Percentiles rank a stretch among this genome's conserved stretches.
These are phyloP conservation scores for Dendrobium chrysotoxum DNA, from an alignment of 106 monocot genomes.

Conservation along the genomic window DNA sequence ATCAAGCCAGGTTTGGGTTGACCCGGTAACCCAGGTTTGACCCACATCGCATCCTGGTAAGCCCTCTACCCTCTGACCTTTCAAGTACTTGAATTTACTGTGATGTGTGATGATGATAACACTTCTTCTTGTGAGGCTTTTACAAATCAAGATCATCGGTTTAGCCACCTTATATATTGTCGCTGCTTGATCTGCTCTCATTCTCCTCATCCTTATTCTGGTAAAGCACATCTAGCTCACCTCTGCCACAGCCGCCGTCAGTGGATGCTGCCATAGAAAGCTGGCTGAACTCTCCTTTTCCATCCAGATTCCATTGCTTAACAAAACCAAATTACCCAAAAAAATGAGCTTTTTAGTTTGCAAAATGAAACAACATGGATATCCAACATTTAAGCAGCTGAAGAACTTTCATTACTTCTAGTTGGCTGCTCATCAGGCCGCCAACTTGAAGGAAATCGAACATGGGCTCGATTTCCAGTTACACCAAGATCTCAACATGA, in stretches of 20 bases:
- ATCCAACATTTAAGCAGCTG: neutral
- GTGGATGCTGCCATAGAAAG: neutral
- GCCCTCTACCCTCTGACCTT: no score
- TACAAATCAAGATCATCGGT: constrained; percentile 63
- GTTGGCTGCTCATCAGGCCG: constrained; percentile 18
- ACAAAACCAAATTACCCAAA: neutral
- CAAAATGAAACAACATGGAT: neutral
- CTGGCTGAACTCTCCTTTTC: constrained; percentile 5
- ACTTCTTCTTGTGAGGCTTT: constrained; percentile 63
- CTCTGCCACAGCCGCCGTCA: neutral
- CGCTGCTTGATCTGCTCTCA: constrained; percentile 46
- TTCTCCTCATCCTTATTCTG: constrained; percentile 32
- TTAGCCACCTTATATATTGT: constrained; percentile 39
- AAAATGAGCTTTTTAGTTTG: neutral
- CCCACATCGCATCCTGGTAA: no score
- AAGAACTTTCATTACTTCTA: no score
- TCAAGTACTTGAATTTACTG: constrained; percentile 92
- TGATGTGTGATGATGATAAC: constrained; percentile 88
- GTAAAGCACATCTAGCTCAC: neutral
- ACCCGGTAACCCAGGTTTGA: no score
- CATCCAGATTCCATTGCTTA: constrained; percentile 9
- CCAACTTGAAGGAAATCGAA: constrained; percentile 42
- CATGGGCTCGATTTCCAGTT: constrained; percentile 28
- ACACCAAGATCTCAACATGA: no score
- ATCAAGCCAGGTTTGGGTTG: no score